These are phyloP conservation scores for Solanum paucissectum DNA, from an alignment of 257 asterid species.

Conservation along the genomic window DNA sequence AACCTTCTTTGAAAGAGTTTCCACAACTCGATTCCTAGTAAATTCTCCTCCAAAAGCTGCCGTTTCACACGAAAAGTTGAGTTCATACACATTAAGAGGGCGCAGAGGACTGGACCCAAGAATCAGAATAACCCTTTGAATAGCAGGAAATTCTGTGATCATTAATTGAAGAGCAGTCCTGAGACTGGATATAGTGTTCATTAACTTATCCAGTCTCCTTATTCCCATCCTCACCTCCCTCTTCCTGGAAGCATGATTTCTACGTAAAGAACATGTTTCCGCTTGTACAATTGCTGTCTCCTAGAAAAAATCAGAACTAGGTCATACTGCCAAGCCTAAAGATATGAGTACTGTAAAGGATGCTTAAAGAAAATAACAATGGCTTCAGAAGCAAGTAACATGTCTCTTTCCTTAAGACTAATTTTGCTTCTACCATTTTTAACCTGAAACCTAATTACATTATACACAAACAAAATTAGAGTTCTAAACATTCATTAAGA, in stretches of 20 bases:
- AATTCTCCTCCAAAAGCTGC: conserved; percentile 35
- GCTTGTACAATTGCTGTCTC: conserved; percentile 44
- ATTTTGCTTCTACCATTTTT: neutral
- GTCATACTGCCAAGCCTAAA: neutral
- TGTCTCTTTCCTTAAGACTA: neutral
- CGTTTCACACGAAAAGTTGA: conserved; percentile 38
- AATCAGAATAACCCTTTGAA: conserved; percentile 48
- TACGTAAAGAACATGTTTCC: conserved; percentile 45
- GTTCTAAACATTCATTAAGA: neutral
- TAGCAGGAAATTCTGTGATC: conserved; percentile 43
- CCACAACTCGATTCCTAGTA: conserved; percentile 45
- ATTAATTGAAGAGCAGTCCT: conserved; percentile 55
- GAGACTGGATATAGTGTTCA: conserved; percentile 44
- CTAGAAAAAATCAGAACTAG: conserved; percentile 14
- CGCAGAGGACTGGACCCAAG: conserved; percentile 88
- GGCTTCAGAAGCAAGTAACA: neutral
- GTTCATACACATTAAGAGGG: conserved; percentile 71
- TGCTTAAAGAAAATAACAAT: neutral
- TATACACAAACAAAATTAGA: neutral
- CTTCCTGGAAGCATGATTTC: conserved; percentile 57
- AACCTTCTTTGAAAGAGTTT: conserved; percentile 73
- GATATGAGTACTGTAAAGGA: neutral
- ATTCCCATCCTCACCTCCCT: conserved; percentile 84
- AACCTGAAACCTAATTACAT: neutral
- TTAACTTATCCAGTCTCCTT: conserved; percentile 61